These are phyloP conservation scores for Pontederia paniculata DNA, from an alignment of 176 grass and related monocot species.

Conservation along the genomic window DNA sequence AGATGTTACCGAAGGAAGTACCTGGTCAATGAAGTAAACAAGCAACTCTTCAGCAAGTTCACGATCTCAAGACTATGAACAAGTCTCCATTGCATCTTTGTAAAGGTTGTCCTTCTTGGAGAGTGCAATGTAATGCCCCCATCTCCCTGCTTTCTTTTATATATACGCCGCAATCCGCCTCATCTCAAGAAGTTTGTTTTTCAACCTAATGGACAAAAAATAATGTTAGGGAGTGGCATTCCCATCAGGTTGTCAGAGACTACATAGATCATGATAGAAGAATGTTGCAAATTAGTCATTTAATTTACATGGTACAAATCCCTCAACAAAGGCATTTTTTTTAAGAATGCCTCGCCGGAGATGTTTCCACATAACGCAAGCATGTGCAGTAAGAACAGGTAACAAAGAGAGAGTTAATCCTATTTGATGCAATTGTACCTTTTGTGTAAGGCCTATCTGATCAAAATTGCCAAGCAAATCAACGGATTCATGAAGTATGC, in stretches of 20 bases:
- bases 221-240: too few relatives aligned
- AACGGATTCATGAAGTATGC: background rate
- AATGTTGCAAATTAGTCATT: too few relatives aligned
- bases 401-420: too few relatives aligned
- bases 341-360: background rate
- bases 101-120: too few relatives aligned
- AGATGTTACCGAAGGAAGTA: background rate
- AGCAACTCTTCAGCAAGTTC: background rate
- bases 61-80: background rate
- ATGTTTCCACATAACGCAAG: background rate
- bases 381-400: too few relatives aligned
- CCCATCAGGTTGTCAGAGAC: too few relatives aligned
- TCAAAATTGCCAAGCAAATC: constrained; percentile 1
- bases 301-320: too few relatives aligned
- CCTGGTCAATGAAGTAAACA: constrained; percentile 1
- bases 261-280: too few relatives aligned
- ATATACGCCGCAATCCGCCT: background rate
- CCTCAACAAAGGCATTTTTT: background rate
- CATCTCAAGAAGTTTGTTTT: background rate
- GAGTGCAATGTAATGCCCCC: background rate
- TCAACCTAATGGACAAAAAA: background rate
- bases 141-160: constrained; percentile 1
- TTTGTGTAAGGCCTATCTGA: background rate
- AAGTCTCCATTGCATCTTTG: constrained; percentile 4
- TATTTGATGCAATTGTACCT: constrained; percentile 1